phyloP scores from a whole-genome alignment of 148 eudicot genomes.

The Rhododendron vialii region DNA sequence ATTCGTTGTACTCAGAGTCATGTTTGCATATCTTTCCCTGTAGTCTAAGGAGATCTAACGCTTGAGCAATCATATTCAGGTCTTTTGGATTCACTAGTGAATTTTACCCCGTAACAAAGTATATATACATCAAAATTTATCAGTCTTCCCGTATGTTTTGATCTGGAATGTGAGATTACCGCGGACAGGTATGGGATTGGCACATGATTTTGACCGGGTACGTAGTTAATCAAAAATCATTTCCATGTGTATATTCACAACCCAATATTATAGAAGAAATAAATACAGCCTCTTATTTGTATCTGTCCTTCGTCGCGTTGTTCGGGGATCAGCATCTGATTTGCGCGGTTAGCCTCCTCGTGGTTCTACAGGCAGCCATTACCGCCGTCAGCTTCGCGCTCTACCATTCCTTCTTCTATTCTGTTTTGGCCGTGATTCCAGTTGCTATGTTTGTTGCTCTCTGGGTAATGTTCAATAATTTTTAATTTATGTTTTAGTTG shows the following conservation, averaged over 20 bases:
- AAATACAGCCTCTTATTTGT: not conserved
- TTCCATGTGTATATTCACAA: not conserved
- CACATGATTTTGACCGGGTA: not conserved
- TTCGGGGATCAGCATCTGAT: too few relatives aligned
- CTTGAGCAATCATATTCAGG: not conserved
- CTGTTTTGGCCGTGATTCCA: too few relatives aligned
- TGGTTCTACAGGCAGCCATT: too few relatives aligned
- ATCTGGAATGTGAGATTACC: not conserved
- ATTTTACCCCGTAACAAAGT: not conserved
- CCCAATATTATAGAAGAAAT: not conserved
- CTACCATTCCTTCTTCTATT: too few relatives aligned
- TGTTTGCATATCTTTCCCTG: not conserved
- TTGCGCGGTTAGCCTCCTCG: too few relatives aligned
- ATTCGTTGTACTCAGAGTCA: constrained; percentile 44
- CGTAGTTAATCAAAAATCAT: too few relatives aligned
- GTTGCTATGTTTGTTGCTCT: too few relatives aligned
- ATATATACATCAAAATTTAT: too few relatives aligned
- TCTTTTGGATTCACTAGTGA: not conserved
- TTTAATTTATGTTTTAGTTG: too few relatives aligned
- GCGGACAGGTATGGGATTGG: not conserved
- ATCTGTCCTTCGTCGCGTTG: not conserved
- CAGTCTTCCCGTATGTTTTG: not conserved
- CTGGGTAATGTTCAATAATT: too few relatives aligned
- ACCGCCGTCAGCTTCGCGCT: too few relatives aligned
- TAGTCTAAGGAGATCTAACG: not conserved